Conservation (phyloP, 2,329 filamentous ascomycete genomes). For the Fusarium sp. region DNA sequence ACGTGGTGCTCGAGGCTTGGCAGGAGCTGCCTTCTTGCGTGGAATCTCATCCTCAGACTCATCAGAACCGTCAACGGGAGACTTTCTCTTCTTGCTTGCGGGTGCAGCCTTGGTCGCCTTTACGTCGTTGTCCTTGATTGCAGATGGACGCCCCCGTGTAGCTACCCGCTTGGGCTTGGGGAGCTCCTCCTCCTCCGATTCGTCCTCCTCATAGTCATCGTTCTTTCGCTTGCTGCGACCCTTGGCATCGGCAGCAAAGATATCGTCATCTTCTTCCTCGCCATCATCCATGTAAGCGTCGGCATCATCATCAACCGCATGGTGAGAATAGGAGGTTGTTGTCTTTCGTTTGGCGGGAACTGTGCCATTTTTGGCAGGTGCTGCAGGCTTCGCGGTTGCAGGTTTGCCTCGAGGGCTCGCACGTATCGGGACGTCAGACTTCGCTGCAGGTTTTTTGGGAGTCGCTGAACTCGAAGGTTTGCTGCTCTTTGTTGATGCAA, state of each 20-base stretch:
- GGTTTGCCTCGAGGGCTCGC: conserved; percentile 64
- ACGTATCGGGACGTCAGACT: conserved; percentile 60
- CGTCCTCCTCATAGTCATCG: conserved; percentile 80
- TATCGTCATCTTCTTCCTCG: conserved; percentile 80
- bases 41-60: conserved; percentile 69
- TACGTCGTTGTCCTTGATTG: conserved; percentile 33
- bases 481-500: conserved; percentile 59
- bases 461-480: conserved; percentile 53
- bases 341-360: conserved; percentile 55
- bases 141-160: conserved; percentile 52
- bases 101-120: conserved; percentile 49
- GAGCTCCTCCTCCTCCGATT: conserved; percentile 76
- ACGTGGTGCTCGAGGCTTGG: conserved; percentile 69
- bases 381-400: conserved; percentile 46
- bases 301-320: conserved; percentile 61
- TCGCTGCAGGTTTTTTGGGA: conserved; percentile 55
- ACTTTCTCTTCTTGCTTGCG: conserved; percentile 67
- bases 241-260: conserved; percentile 80
- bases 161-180: conserved; percentile 70
- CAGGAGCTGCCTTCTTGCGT: conserved; percentile 69
- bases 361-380: conserved; percentile 45
- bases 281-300: conserved; percentile 74
- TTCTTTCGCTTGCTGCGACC: conserved; percentile 74
- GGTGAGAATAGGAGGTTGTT: conserved; percentile 55
- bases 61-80: conserved; percentile 64